These are phyloP conservation scores for Sordariomycetes sp. DNA, from an alignment of 2,329 filamentous ascomycete genomes.

Conservation along the genomic window DNA sequence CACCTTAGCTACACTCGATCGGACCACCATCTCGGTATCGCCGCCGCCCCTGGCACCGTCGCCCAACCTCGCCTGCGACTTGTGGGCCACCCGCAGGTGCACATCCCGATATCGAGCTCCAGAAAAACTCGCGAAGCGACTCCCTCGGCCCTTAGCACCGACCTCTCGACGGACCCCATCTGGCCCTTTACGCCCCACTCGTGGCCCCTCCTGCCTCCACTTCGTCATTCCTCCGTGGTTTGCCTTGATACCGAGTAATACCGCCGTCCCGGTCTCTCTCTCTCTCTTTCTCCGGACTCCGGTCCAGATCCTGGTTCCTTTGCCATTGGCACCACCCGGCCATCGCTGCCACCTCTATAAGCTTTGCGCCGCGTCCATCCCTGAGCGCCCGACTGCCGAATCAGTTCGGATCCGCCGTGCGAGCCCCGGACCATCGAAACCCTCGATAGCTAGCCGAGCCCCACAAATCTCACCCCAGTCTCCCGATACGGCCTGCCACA, in stretches of 20 bases:
- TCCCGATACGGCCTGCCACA: neutral
- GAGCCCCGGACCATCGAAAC: neutral
- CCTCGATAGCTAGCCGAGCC: neutral
- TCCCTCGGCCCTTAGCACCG: neutral
- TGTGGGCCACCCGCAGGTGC: neutral
- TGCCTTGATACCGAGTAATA: neutral
- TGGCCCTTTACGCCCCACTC: neutral
- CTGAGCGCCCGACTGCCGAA: neutral
- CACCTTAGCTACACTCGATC: too few species aligned
- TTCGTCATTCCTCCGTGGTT: neutral
- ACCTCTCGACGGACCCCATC: neutral
- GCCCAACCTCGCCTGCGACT: too few species aligned
- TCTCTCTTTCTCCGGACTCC: neutral
- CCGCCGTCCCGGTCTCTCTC: neutral
- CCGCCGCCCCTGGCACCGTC: too few species aligned
- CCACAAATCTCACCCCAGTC: neutral
- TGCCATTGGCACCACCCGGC: neutral
- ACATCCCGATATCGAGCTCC: neutral
- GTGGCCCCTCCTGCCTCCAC: neutral
- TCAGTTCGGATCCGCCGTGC: neutral
- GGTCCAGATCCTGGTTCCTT: neutral
- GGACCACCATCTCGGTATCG: too few species aligned
- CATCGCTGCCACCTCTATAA: neutral
- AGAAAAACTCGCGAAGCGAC: neutral
- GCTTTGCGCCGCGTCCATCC: neutral